Evolutionary conservation across 805 yeast species (phyloP), one percentile per base, ranked within the genome.

Genomic region (Lipomyces mesembrius): DNA sequence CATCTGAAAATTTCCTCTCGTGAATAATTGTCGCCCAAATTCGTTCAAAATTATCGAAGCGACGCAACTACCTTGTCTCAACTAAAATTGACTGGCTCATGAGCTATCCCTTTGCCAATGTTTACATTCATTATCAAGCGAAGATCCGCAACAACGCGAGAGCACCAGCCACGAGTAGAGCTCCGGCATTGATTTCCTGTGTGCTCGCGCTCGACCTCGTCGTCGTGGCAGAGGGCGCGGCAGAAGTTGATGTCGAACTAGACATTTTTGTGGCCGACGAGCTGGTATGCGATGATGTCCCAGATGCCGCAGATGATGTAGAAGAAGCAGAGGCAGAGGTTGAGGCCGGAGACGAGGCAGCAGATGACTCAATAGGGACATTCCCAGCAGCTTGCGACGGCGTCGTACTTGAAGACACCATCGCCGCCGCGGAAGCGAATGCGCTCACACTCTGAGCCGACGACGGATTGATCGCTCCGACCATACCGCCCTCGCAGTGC

Each of bases 401-500:
- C 27, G 59, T 29, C 11, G 51, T 39, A 46, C 67, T 63, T 32
- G 27, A 46, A 22, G 71, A 39, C 17, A 67, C 66, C 11, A 14
- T 3, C 2, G 61, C 49, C 20, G 72, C 68, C 32, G 71, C 71
- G 14, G 46, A 32, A 17, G 39, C 53, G 57, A 60, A 69, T 5
- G 55, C 70, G 11, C 17, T 57, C 22, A 69, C 59, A 20, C 71
- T 67, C 35, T 61, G 25, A 60, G 61, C 61, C 17, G 62, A 62
- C 0, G 67, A 27, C 9, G 71, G 69, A 58, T 69, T 69, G 61
- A 69, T 69, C n/a, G 52, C 72, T 20, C 72, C 72, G 20, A 68
- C 72, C 71, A 68, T 69, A 11, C 72, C 72, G 34, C 35, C 39
- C 49, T 68, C 67, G 56, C 72, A 69, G 57, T 69, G 72, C 17